Evolutionary conservation across 2,329 filamentous ascomycete species (phyloP).

Genomic region (Alternaria burnsii): DNA sequence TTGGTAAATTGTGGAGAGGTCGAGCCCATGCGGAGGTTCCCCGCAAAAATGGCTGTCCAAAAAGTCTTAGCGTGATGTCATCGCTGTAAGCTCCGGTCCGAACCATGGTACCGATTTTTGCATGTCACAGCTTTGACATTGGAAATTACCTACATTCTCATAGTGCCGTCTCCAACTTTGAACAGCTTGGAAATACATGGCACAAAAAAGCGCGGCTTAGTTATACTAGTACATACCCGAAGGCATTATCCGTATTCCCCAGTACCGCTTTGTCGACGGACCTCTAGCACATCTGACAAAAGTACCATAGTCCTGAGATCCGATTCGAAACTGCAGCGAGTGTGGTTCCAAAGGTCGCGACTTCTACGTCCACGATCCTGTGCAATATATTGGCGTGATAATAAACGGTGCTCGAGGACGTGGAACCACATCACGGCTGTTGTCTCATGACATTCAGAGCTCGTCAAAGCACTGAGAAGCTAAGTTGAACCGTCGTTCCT

Average conservation of each 20-base stretch:
- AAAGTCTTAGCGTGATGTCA: slow-evolving; percentile 31
- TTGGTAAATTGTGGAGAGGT: slow-evolving; percentile 9
- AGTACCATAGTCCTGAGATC: background rate
- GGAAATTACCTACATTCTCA: background rate
- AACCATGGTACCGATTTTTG: slow-evolving; percentile 16
- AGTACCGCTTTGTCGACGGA: background rate
- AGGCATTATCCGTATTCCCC: background rate
- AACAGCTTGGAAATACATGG: background rate
- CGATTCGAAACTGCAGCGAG: background rate
- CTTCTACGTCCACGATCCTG: background rate
- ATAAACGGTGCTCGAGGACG: background rate
- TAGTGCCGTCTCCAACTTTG: background rate
- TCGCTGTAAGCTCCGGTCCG: slow-evolving; percentile 18
- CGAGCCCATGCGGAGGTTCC: slow-evolving; percentile 15
- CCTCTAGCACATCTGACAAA: background rate
- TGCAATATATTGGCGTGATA: background rate
- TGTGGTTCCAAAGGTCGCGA: background rate
- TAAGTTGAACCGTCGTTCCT: background rate
- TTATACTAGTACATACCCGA: background rate
- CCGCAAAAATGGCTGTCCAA: slow-evolving; percentile 25
- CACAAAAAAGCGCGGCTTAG: background rate
- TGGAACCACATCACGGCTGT: background rate
- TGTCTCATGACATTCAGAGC: background rate
- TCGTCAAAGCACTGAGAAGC: background rate
- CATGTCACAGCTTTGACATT: background rate